A percentile compares a stretch with the other conserved stretches of the same genome.
Evolutionary conservation across 208 protist genomes (phyloP).

Genomic region (Wallacemonas sp.): DNA sequence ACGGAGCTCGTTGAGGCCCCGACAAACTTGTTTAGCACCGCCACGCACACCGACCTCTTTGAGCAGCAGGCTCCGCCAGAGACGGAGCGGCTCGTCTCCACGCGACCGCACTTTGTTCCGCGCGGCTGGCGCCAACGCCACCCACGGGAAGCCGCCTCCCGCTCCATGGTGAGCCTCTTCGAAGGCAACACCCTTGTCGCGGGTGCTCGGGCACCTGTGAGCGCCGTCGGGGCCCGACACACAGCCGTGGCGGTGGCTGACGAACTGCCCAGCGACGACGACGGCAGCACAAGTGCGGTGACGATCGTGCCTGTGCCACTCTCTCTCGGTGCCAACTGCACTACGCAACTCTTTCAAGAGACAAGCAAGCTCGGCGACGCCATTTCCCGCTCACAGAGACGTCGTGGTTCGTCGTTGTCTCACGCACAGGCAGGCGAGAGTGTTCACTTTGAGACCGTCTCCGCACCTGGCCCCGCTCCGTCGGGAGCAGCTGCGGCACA

Average conservation of each 20-base stretch:
- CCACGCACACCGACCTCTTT: constrained; percentile 30
- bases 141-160: constrained; percentile 14
- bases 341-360: background rate
- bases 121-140: constrained; percentile 1
- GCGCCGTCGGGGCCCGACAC: no score
- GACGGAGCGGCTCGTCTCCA: background rate
- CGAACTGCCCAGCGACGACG: background rate
- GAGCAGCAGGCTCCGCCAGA: constrained; percentile 16
- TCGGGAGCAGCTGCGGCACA: no score
- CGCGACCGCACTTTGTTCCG: background rate
- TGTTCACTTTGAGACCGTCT: no score
- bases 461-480: no score
- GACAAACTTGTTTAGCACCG: constrained; percentile 32
- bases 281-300: constrained; percentile 12
- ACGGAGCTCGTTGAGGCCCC: constrained; percentile 28
- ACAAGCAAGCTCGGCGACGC: background rate
- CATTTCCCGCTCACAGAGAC: background rate
- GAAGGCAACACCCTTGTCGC: constrained; percentile 14
- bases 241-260: no score
- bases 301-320: constrained; percentile 15
- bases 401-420: no score
- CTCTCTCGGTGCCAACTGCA: background rate
- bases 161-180: constrained; percentile 48
- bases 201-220: background rate
- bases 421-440: no score